Percentiles rank a stretch among this genome's conserved stretches.
Conservation (phyloP, 768 basidiomycete species). For the Tricholoma flavovirens region DNA sequence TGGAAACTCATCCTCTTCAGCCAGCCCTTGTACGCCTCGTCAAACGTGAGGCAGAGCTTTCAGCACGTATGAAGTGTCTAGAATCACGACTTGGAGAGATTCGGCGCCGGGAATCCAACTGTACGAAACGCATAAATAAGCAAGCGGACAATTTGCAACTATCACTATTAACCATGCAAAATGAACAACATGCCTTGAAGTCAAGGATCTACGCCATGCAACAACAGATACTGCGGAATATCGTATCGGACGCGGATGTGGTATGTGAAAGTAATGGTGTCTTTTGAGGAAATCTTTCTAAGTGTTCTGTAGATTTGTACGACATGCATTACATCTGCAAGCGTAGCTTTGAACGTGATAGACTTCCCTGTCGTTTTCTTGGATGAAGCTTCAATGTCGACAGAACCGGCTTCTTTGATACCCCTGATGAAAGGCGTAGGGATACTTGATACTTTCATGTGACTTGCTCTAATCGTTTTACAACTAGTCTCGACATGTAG, state of each 20-base stretch:
- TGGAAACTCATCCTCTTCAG: slow-evolving; percentile 55
- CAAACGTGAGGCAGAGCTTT: slow-evolving; percentile 30
- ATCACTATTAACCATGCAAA: slow-evolving; percentile 22
- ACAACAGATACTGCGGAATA: slow-evolving; percentile 58
- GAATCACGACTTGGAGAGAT: slow-evolving; percentile 13
- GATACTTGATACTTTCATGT: slow-evolving; percentile 17
- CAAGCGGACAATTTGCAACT: slow-evolving; percentile 28
- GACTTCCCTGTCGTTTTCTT: slow-evolving; percentile 94
- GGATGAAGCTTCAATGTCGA: slow-evolving; percentile 96
- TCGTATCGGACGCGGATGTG: slow-evolving; percentile 65
- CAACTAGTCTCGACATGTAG: slow-evolving; percentile 67
- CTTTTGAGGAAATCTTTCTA: not conserved
- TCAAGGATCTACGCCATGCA: slow-evolving; percentile 48
- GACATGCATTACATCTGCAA: slow-evolving; percentile 79
- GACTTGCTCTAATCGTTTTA: slow-evolving; percentile 5
- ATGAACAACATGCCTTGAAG: slow-evolving; percentile 23
- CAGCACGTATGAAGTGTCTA: slow-evolving; percentile 21
- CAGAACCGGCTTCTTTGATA: slow-evolving; percentile 86
- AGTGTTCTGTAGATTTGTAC: slow-evolving; percentile 63
- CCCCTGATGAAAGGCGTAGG: slow-evolving; percentile 92
- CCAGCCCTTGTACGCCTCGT: slow-evolving; percentile 35
- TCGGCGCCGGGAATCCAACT: slow-evolving; percentile 13
- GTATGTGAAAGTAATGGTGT: slow-evolving; percentile 37
- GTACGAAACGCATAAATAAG: slow-evolving; percentile 12
- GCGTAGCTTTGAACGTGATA: slow-evolving; percentile 53